phyloP scores from a whole-genome alignment of 23 red algal species.

The Gracilariopsis chorda region DNA sequence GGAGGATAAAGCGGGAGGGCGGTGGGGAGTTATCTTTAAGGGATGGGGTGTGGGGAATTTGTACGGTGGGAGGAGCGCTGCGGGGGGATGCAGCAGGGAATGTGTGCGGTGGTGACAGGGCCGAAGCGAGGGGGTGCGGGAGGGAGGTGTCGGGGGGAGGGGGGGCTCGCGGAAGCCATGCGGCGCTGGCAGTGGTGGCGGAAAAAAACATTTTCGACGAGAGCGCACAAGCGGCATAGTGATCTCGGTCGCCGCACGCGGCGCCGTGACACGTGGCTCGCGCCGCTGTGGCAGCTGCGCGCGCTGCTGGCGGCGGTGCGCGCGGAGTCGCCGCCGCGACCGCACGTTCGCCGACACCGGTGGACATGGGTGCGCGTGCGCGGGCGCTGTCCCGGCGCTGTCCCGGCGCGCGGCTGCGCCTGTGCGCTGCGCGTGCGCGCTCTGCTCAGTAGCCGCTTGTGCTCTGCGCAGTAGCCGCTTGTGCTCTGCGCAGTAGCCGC shows the following conservation, averaged over 20 bases:
- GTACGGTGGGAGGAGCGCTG: background rate
- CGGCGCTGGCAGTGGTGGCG: background rate
- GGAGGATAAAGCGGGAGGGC: background rate
- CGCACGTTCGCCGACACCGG: background rate
- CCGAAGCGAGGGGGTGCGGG: background rate
- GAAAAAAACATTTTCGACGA: too few species aligned
- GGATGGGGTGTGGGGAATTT: background rate
- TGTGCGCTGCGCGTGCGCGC: background rate
- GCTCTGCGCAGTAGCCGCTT: background rate
- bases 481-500: background rate
- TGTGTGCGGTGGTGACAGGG: too few species aligned
- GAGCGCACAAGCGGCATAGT: too few species aligned
- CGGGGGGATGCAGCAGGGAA: background rate
- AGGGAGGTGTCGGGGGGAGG: background rate
- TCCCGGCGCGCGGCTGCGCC: background rate
- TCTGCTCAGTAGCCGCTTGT: background rate
- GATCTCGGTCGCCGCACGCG: too few species aligned
- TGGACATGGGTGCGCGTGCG: background rate
- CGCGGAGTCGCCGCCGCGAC: background rate
- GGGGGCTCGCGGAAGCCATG: background rate
- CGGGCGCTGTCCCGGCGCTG: background rate
- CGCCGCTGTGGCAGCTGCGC: background rate
- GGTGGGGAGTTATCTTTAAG: too few species aligned
- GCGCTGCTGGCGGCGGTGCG: background rate
- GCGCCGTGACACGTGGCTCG: too few species aligned